Evolutionary conservation across 1,139 yeast species (phyloP), one percentile per base, ranked within the genome.

Genomic region (Lodderomyces jiufengensis): DNA sequence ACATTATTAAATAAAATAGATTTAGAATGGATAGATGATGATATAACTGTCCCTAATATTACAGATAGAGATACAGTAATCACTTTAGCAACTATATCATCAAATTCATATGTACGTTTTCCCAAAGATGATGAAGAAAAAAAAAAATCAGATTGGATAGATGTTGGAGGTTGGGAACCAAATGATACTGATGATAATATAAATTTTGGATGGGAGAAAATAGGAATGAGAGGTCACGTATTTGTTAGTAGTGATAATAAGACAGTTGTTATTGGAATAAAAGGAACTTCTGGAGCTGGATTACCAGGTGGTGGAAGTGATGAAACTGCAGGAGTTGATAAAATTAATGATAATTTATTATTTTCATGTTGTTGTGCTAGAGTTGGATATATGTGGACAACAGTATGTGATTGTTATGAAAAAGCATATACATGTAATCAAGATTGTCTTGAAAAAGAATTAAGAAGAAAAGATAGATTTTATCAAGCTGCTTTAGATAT

Each of bases 311-410:
- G 90, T 3, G 86, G 86, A 5, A 78, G 70, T 34, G 83, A 80
- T 31, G 88, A 83, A 37, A 90, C 98, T 0, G 81, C 84, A 0
- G 76, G 72, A 1, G 78, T 76, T 43, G 99, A 92, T 56, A 87
- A 87, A 58, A 61, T 73, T 25, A 92, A 92, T 55, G 98, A 94
- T 55, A 92, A 92, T 54, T 57, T 92, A 38, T 61, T 92, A 31
- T 92, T 92, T 55, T 85, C 95, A 12, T 92, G 99, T 57, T 92
- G 99, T 58, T 92, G 99, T 63, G 98, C 97, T 1, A 71, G 97
- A 27, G 82, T 92, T 6, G 78, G 94, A 38, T 90, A 88, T 49
- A 63, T 87, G 60, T 94, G 98, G 98, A 79, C 81, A 7, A 85
- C 97, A 0, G 97, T 90, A 1, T 92, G 99, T 60, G 97, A 88